These are phyloP conservation scores for Pseudomonodictys pantanalensis DNA, from an alignment of 495 filamentous ascomycete genomes.

Conservation along the genomic window DNA sequence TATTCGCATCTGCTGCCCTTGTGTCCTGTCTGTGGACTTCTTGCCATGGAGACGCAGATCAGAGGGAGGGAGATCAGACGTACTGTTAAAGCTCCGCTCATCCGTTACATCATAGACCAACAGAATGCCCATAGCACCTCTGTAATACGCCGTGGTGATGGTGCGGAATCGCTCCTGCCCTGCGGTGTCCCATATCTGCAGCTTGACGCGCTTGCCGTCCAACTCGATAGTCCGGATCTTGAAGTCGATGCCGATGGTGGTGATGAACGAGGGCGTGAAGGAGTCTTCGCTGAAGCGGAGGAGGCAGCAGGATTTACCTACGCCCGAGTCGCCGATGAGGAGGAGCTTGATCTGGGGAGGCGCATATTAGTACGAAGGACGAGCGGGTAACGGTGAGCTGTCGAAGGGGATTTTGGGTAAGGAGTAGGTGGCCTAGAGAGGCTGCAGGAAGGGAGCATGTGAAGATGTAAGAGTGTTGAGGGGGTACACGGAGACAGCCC, in stretches of 20 bases:
- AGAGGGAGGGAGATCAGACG: constrained; percentile 38
- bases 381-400: background rate
- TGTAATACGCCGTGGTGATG: constrained; percentile 98
- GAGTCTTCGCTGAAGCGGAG: constrained; percentile 98
- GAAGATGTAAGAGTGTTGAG: constrained; percentile 5
- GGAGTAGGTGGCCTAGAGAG: background rate
- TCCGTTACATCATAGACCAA: constrained; percentile 99
- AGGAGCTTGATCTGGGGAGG: constrained; percentile 89
- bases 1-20: background rate
- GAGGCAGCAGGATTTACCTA: constrained; percentile 98
- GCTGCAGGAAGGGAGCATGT: background rate
- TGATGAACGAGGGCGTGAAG: constrained; percentile 98
- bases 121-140: constrained; percentile 96
- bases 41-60: background rate
- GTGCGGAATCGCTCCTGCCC: constrained; percentile 97
- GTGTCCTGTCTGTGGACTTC: background rate
- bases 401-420: background rate
- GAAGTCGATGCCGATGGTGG: constrained; percentile 99
- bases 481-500: no score
- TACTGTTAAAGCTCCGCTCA: constrained; percentile 95
- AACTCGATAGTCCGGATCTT: constrained; percentile 99
- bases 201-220: constrained; percentile 95
- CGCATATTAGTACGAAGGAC: constrained; percentile 1
- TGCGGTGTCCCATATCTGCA: constrained; percentile 99
- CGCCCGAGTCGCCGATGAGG: constrained; percentile 95